These are phyloP conservation scores for Cladosporium colombiae DNA, from an alignment of 2,329 filamentous ascomycete species.

Conservation along the genomic window DNA sequence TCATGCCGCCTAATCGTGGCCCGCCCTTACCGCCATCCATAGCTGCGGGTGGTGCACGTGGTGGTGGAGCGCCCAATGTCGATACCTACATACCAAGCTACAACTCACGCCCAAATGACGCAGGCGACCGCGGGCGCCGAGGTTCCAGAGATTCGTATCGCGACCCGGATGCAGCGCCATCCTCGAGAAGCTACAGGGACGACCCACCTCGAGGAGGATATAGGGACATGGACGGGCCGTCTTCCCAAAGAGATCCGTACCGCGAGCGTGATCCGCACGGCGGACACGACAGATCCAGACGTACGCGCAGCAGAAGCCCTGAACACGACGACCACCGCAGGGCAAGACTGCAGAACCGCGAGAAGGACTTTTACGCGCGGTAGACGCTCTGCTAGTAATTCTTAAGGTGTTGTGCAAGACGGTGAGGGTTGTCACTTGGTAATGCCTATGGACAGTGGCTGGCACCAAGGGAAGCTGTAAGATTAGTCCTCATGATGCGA, in stretches of 20 bases:
- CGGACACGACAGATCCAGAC: conserved; percentile 17
- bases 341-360: conserved; percentile 39
- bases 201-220: conserved; percentile 12
- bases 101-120: conserved; percentile 20
- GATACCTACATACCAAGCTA: conserved; percentile 52
- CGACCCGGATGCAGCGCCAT: conserved; percentile 24
- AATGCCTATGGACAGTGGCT: not conserved
- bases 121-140: conserved; percentile 28
- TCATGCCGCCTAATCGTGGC: conserved; percentile 27
- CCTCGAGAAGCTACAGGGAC: conserved; percentile 8
- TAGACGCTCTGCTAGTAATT: conserved; percentile 15
- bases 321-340: conserved; percentile 25
- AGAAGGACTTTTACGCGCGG: conserved; percentile 39
- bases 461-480: not conserved
- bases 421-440: not conserved
- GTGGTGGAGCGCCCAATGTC: conserved; percentile 26
- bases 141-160: conserved; percentile 28
- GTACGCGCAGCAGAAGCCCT: conserved; percentile 35
- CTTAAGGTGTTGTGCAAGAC: not conserved
- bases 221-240: conserved; percentile 21
- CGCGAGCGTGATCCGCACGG: conserved; percentile 10
- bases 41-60: conserved; percentile 10
- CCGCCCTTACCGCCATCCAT: conserved; percentile 31
- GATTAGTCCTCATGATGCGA: not conserved
- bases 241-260: not conserved